Conservation (phyloP, 2,329 filamentous ascomycete species). For the Hypoxylon sp. region DNA sequence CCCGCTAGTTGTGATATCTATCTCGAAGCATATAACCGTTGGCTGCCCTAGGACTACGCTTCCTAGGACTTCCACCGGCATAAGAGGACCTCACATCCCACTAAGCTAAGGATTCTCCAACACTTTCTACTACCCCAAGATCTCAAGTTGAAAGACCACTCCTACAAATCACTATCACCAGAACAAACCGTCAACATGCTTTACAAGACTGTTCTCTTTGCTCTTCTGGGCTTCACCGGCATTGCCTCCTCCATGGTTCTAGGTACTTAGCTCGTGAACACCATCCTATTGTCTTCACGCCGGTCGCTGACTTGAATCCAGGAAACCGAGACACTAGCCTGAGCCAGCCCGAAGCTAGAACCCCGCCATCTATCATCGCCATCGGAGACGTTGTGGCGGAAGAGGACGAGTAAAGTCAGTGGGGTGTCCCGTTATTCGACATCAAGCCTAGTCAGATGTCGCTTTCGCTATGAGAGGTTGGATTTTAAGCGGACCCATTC, state of each 20-base stretch:
- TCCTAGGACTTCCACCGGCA: constrained; percentile 4
- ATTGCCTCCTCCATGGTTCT: constrained; percentile 29
- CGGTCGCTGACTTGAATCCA: constrained; percentile 7
- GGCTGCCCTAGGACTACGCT: constrained; percentile 4
- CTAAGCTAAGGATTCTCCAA: background rate
- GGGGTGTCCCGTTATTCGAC: background rate
- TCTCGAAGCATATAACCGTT: constrained; percentile 5
- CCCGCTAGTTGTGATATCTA: constrained; percentile 11
- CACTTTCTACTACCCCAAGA: constrained; percentile 1
- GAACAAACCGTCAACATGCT: constrained; percentile 15
- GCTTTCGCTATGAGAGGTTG: background rate
- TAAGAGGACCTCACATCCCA: constrained; percentile 24
- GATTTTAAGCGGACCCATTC: background rate
- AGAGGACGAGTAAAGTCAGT: constrained; percentile 15
- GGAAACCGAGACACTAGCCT: constrained; percentile 22
- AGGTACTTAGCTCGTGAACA: constrained; percentile 6
- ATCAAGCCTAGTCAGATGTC: background rate
- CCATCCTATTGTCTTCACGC: background rate
- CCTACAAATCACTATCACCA: constrained; percentile 3
- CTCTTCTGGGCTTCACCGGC: constrained; percentile 25
- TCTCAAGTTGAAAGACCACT: background rate
- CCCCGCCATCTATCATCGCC: constrained; percentile 19
- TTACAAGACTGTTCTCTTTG: constrained; percentile 27
- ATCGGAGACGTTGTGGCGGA: constrained; percentile 11
- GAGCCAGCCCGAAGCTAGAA: constrained; percentile 11